These are phyloP conservation scores for Cordyceps cicadae DNA, from an alignment of 2,329 filamentous ascomycete genomes.

Conservation along the genomic window DNA sequence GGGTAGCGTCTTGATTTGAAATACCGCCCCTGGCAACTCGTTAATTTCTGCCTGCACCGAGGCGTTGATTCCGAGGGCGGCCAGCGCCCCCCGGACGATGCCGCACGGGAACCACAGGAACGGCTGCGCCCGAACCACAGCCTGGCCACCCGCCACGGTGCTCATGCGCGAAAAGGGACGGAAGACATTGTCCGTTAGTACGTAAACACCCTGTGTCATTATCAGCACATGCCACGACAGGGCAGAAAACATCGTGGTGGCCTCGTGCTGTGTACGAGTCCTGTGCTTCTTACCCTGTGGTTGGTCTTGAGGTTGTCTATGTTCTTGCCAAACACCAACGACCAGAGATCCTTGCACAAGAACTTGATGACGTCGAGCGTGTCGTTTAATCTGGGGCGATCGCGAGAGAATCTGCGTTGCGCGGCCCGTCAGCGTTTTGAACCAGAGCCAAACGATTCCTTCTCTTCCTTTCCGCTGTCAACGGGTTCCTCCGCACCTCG, in stretches of 20 bases:
- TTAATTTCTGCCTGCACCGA: slow-evolving; percentile 85
- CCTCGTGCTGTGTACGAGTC: neutral
- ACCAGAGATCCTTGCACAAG: slow-evolving; percentile 97
- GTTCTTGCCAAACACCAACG: slow-evolving; percentile 87
- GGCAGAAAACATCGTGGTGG: neutral
- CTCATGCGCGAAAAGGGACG: slow-evolving; percentile 85
- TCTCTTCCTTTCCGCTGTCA: no score
- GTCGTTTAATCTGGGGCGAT: slow-evolving; percentile 81
- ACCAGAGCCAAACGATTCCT: neutral
- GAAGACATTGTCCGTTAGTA: slow-evolving; percentile 88
- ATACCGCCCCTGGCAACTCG: slow-evolving; percentile 80
- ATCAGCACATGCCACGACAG: neutral
- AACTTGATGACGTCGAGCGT: slow-evolving; percentile 97
- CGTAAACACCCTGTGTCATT: slow-evolving; percentile 69
- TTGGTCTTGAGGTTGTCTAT: slow-evolving; percentile 99
- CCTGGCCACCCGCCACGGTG: slow-evolving; percentile 66
- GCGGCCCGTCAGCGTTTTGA: neutral
- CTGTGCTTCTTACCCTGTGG: slow-evolving; percentile 54
- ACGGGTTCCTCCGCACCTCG: no score
- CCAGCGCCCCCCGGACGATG: slow-evolving; percentile 81
- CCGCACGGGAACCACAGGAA: slow-evolving; percentile 96
- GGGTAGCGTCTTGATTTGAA: slow-evolving; percentile 84
- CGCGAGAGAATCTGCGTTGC: slow-evolving; percentile 60
- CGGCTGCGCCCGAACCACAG: slow-evolving; percentile 69
- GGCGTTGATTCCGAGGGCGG: slow-evolving; percentile 83